Evolutionary conservation across 225 moss, liverwort and hornwort species (phyloP).

Genomic region (Antitrichia curtipendula): DNA sequence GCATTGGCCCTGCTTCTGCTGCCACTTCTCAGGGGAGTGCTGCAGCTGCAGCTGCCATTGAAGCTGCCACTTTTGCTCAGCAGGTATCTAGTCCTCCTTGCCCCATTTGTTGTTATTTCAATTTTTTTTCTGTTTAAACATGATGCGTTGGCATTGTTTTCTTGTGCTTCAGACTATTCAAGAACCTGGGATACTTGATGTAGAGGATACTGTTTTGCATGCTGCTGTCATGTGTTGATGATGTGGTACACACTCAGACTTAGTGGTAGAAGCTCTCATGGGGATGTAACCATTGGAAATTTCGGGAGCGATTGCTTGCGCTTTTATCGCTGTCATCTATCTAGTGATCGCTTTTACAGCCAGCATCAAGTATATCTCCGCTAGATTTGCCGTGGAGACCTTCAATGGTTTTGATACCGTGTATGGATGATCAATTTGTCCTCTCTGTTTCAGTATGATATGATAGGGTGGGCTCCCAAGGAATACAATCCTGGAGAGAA

Average conservation of each 20-base stretch:
- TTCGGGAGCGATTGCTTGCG: background rate
- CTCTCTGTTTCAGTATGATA: slow-evolving; percentile 74
- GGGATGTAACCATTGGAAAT: background rate
- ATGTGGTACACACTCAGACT: background rate
- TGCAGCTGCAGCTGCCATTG: slow-evolving; percentile 95
- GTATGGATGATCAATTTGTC: background rate
- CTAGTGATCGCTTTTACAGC: background rate
- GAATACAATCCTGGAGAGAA: slow-evolving; percentile 87
- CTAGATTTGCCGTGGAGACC: background rate
- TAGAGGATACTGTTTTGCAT: background rate
- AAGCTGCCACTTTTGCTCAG: slow-evolving; percentile 96
- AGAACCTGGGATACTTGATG: background rate
- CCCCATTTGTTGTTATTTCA: background rate
- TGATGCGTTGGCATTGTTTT: background rate
- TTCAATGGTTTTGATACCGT: background rate
- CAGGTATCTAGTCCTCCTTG: slow-evolving; percentile 35
- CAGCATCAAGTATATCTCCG: background rate
- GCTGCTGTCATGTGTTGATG: background rate
- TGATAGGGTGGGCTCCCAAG: slow-evolving; percentile 95
- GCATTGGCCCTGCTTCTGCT: slow-evolving; percentile 69
- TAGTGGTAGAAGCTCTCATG: background rate
- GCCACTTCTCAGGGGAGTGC: slow-evolving; percentile 65
- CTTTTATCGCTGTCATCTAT: background rate
- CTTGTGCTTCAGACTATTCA: background rate
- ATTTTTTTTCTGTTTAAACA: background rate